Conservation (phyloP, 495 filamentous ascomycete genomes). For the Hypoxylon fragiforme region DNA sequence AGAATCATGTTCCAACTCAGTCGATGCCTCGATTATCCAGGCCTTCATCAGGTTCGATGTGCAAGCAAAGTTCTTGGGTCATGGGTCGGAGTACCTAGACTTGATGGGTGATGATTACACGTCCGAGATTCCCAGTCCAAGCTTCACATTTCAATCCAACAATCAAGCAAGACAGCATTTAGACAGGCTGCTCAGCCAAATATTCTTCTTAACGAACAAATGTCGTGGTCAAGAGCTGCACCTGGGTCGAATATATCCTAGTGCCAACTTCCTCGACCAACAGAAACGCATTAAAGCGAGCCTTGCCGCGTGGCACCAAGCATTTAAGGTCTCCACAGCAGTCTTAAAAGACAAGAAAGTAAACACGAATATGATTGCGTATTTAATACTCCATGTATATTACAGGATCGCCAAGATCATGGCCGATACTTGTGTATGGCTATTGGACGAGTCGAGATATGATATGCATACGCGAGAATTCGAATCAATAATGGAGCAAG, state of each 20-base stretch:
- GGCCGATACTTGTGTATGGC: slow-evolving; percentile 42
- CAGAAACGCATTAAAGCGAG: slow-evolving; percentile 20
- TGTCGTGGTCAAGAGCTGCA: slow-evolving; percentile 3
- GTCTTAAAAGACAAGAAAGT: background rate
- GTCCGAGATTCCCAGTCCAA: slow-evolving; percentile 7
- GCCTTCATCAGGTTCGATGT: slow-evolving; percentile 43
- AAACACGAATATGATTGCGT: slow-evolving; percentile 8
- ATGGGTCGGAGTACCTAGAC: slow-evolving; percentile 17
- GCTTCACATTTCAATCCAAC: slow-evolving; percentile 30
- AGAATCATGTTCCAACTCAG: slow-evolving; percentile 24
- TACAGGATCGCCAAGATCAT: slow-evolving; percentile 55
- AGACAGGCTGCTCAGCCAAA: slow-evolving; percentile 38
- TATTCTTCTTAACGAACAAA: slow-evolving; percentile 34
- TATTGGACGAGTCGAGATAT: slow-evolving; percentile 43
- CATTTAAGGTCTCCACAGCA: slow-evolving; percentile 18
- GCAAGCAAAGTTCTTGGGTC: slow-evolving; percentile 40
- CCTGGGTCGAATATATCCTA: background rate
- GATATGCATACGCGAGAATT: slow-evolving; percentile 49
- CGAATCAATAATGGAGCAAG: slow-evolving; percentile 36
- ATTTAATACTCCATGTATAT: slow-evolving; percentile 46
- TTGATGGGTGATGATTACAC: slow-evolving; percentile 3
- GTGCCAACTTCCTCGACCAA: background rate
- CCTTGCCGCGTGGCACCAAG: slow-evolving; percentile 32
- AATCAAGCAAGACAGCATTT: slow-evolving; percentile 35
- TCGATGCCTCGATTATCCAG: slow-evolving; percentile 46